These are phyloP conservation scores for Colletotrichum sp. DNA, from an alignment of 2,329 filamentous ascomycete genomes.

Conservation along the genomic window DNA sequence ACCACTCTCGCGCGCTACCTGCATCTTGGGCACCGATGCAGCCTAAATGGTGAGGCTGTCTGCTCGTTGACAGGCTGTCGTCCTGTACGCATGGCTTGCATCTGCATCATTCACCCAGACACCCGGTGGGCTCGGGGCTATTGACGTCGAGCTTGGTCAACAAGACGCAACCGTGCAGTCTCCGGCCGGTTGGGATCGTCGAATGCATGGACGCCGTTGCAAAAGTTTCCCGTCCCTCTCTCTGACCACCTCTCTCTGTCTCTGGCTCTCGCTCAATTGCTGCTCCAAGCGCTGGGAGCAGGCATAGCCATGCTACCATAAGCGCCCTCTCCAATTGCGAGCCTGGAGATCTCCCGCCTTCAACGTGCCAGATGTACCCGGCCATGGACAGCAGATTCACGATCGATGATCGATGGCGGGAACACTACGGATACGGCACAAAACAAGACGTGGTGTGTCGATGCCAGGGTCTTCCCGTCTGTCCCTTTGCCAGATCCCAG, in stretches of 20 bases:
- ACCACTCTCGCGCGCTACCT: not conserved
- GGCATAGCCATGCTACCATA: slow-evolving; percentile 9
- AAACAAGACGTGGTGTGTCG: not conserved
- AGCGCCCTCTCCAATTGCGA: not conserved
- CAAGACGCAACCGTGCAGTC: not conserved
- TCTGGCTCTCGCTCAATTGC: not conserved
- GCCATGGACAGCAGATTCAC: not conserved
- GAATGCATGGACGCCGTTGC: not conserved
- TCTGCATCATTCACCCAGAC: slow-evolving; percentile 1
- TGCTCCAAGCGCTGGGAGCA: not conserved
- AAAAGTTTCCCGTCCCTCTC: not conserved
- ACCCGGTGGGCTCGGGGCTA: slow-evolving; percentile 14
- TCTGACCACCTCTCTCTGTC: not conserved
- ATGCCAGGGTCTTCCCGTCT: slow-evolving; percentile 9
- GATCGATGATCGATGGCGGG: slow-evolving; percentile 6
- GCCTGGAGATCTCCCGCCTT: slow-evolving; percentile 10
- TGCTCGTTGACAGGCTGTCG: slow-evolving; percentile 6
- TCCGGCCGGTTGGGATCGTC: not conserved
- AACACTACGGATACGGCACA: not conserved
- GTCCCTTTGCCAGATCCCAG: not conserved
- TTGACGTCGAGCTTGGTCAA: not conserved
- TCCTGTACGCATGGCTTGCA: not conserved
- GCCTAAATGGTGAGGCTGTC: slow-evolving; percentile 24
- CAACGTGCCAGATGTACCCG: not conserved
- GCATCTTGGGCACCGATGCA: slow-evolving; percentile 22